Evolutionary conservation across 768 basidiomycete species (phyloP).

Genomic region (Suillus weaverae): DNA sequence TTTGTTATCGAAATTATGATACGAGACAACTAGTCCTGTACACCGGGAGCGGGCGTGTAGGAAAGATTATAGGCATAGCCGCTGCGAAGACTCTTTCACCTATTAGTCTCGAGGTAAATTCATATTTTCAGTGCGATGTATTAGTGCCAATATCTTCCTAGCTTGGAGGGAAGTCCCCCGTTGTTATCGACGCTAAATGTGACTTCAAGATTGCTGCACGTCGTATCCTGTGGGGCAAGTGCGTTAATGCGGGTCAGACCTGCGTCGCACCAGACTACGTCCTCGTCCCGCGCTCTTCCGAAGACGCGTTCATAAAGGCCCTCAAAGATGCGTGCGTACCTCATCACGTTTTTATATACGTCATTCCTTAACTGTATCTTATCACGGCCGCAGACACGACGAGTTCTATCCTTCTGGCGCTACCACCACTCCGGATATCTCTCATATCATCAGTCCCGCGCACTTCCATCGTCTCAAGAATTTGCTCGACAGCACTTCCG

Average conservation of each 20-base stretch:
- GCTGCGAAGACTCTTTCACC: slow-evolving; percentile 80
- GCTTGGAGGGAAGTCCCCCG: slow-evolving; percentile 77
- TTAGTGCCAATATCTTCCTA: slow-evolving; percentile 18
- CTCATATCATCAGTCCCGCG: slow-evolving; percentile 51
- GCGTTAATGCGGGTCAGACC: slow-evolving; percentile 73
- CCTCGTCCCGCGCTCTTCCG: slow-evolving; percentile 42
- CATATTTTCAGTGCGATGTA: background rate
- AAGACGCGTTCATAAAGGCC: slow-evolving; percentile 41
- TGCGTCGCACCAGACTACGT: slow-evolving; percentile 66
- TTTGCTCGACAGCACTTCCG: slow-evolving; percentile 65
- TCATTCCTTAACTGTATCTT: background rate
- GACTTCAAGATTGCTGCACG: slow-evolving; percentile 66
- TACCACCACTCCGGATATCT: slow-evolving; percentile 41
- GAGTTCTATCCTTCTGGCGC: slow-evolving; percentile 46
- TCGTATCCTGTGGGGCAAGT: slow-evolving; percentile 83
- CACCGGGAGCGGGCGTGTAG: slow-evolving; percentile 64
- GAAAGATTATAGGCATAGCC: slow-evolving; percentile 63
- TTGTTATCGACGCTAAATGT: slow-evolving; percentile 66
- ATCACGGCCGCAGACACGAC: slow-evolving; percentile 18
- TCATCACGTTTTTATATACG: background rate
- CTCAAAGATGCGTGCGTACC: slow-evolving; percentile 43
- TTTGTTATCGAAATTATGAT: background rate
- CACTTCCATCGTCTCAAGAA: slow-evolving; percentile 62
- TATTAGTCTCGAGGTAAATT: slow-evolving; percentile 52
- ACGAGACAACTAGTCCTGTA: slow-evolving; percentile 40